Evolutionary conservation across 106 monocot genomes (phyloP), one percentile per base, ranked within the genome.

Genomic region (Dioscorea dumetorum): DNA sequence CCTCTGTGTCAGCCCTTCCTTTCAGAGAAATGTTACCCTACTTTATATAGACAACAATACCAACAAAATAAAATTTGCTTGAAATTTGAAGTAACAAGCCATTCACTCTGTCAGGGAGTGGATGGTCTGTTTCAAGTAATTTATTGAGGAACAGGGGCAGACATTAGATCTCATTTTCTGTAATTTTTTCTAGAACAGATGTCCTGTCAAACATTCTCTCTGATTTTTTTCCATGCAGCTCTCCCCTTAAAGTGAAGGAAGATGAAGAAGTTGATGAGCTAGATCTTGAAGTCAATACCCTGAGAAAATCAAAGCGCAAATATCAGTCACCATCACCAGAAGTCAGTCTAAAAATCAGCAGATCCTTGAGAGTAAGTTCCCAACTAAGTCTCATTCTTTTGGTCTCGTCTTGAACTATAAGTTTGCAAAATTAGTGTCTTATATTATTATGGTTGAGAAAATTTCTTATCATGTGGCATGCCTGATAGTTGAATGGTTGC

Each of bases 171-270:
- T n/a, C n/a, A 41, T 41, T 10, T 5, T 3, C 41, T 28, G 28
- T 28, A 28, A 41, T 41, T 41, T 41, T 41, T 1, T 28, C 3
- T 3, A 28, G 28, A 34, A 34, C 5, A 54, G 9, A 53, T 53
- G 53, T 3, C 9, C 34, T 34, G 3, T 34, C 34, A 4, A 0
- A 41, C 6, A 14, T 54, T 54, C 0, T 19, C 54, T 18, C 19
- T 18, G 19, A 4, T 63, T 63, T 31, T 19, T 70, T 16, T 67
- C 19, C 62, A 61, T 73, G 74, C 86, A 99, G 97, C 70, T 99
- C 92, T 51, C 97, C 86, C n/a, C 68, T 99, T 32, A 92, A 99
- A 83, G 89, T 99, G 31, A 97, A 97, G 72, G 97, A 99, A 78
- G 97, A 99, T 76, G 97, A 99, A 75, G 92, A 92, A 67, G 92